Percentiles rank a stretch among this genome's conserved stretches.
Conservation (phyloP, 177 flowering plant genomes). For the Tripterygium wilfordii region DNA sequence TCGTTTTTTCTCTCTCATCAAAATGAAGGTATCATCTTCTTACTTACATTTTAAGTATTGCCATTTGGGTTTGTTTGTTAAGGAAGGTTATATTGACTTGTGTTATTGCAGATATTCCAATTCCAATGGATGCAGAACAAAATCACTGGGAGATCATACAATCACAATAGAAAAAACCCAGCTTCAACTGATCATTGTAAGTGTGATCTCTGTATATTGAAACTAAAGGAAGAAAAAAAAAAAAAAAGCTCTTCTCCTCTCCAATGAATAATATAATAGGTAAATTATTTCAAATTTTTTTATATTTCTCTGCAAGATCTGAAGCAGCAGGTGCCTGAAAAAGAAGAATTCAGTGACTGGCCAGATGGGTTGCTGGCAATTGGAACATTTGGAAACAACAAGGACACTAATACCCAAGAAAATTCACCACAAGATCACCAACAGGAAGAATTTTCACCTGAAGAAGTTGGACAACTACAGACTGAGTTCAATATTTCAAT, state of each 20-base stretch:
- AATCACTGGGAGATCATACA: slow-evolving; percentile 18
- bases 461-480: slow-evolving; percentile 19
- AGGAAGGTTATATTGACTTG: no score
- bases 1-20: no score
- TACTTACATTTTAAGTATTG: no score
- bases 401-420: slow-evolving; percentile 5
- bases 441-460: slow-evolving; percentile 5
- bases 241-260: no score
- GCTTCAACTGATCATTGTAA: no score
- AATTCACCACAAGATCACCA: slow-evolving; percentile 8
- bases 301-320: slow-evolving; percentile 7
- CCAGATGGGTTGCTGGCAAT: slow-evolving; percentile 39
- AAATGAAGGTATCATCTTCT: no score
- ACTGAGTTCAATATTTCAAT: slow-evolving; percentile 12
- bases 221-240: no score
- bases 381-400: slow-evolving; percentile 35
- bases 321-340: slow-evolving; percentile 8
- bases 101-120: slow-evolving; percentile 29
- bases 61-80: no score
- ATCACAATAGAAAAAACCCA: slow-evolving; percentile 15
- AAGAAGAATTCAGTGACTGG: slow-evolving; percentile 42
- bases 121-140: slow-evolving; percentile 43
- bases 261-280: no score
- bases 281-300: slow-evolving; percentile 14
- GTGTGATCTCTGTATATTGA: no score